Base-by-base conservation (phyloP, 345 rosid species). In the Xanthoceras sorbifolium region DNA sequence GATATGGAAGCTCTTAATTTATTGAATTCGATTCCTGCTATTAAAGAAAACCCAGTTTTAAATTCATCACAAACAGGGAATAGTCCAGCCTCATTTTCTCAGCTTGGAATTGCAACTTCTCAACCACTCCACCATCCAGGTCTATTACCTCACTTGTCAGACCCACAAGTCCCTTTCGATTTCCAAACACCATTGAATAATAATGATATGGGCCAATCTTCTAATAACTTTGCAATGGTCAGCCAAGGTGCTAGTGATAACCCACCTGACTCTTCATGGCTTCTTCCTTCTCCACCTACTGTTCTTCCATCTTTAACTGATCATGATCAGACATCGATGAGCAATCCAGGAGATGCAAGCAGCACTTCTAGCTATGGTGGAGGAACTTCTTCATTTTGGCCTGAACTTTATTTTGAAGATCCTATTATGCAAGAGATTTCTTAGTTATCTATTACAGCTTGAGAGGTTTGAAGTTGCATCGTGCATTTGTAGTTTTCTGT, bases 161-260 rank as follows among this genome's bases (percentile, higher is more conserved):
- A 84, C 81, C 83, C 84, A 80, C 86, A 83, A 48, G 86, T 83
- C 87, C 83, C 90, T 86, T 81, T 84, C 89, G 74, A 29, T 70
- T 80, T 86, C 84, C 92, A 85, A 85, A 84, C 84, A 66, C 57
- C 78, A 73, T 85, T 85, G 85, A 83, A 66, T 63, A 50, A 12
- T 69, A 75, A 22, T 74, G 89, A 78, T 65, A 73, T 79, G 79
- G 81, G 78, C 34, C 84, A 67, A 44, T 42, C 76, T 76, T 67
- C 55, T 69, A 60, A 61, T 55, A 38, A 26, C 66, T 76, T 75
- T 66, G 38, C 81, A 55, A 74, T 80, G 71, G 69, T 77, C 68
- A 79, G 70, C 77, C 83, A 67, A 36, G 76, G 36, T 68, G 73
- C 71, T 25, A 59, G 32, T 50, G 55, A 50, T 46, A 68, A 59